Conservation (phyloP, 306 rosid species). For the Cyclanthera cordifolia region DNA sequence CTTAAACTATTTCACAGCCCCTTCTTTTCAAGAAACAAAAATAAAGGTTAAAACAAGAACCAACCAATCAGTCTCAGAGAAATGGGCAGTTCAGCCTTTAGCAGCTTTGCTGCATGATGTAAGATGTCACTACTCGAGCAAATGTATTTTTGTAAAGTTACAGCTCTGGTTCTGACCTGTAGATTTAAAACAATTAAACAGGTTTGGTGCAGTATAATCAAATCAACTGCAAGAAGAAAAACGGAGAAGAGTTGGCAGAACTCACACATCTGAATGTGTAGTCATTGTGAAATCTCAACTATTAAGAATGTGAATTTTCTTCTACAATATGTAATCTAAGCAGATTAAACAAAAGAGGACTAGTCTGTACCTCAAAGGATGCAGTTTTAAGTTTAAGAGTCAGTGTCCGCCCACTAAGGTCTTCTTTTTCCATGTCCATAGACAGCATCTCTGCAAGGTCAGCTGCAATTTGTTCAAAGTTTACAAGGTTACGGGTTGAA, state of each 20-base stretch:
- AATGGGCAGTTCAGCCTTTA: conserved; percentile 86
- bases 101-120: conserved; percentile 69
- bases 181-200: conserved; percentile 11
- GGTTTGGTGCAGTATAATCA: background rate
- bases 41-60: background rate
- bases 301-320: background rate
- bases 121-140: conserved; percentile 63
- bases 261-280: background rate
- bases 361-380: conserved; percentile 62
- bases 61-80: conserved; percentile 78
- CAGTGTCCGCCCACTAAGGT: conserved; percentile 66
- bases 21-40: background rate
- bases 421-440: conserved; percentile 78
- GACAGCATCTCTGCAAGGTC: conserved; percentile 84
- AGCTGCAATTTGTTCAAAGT: conserved; percentile 40
- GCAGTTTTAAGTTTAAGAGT: conserved; percentile 87
- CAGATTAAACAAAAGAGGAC: background rate
- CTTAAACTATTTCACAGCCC: background rate
- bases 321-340: background rate
- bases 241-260: background rate
- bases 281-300: background rate
- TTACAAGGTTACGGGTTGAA: conserved; percentile 5
- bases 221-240: background rate
- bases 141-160: conserved; percentile 58
- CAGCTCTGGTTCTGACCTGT: conserved; percentile 80